Evolutionary conservation across 352 stramenopile species (phyloP).

Genomic region (Globisporangium yorkense): DNA sequence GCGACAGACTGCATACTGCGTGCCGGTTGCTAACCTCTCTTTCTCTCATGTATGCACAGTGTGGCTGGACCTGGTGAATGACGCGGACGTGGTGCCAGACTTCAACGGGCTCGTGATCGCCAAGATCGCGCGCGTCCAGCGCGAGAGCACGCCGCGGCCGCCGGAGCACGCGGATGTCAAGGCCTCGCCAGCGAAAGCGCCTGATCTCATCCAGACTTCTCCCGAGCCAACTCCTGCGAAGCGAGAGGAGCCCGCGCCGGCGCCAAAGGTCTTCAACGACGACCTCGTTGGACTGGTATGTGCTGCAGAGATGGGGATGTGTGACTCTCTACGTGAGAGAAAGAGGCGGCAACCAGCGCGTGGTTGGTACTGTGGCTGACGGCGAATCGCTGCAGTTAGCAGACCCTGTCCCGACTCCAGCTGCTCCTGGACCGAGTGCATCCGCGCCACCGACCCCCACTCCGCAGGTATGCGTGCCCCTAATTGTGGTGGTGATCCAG

Average conservation of each 20-base stretch:
- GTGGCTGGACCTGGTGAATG: slow-evolving; percentile 75
- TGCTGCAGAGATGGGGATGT: background rate
- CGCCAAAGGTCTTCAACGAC: slow-evolving; percentile 69
- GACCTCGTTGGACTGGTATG: slow-evolving; percentile 75
- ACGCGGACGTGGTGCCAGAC: slow-evolving; percentile 62
- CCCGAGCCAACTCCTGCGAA: slow-evolving; percentile 23
- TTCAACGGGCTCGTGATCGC: slow-evolving; percentile 77
- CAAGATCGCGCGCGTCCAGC: slow-evolving; percentile 73
- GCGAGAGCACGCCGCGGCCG: slow-evolving; percentile 33
- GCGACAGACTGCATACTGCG: background rate
- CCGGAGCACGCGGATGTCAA: slow-evolving; percentile 28
- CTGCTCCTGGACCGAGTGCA: slow-evolving; percentile 11
- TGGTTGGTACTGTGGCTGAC: background rate
- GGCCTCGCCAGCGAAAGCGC: slow-evolving; percentile 24
- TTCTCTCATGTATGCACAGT: slow-evolving; percentile 25
- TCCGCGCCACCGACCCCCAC: slow-evolving; percentile 32
- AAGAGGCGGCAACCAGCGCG: no score
- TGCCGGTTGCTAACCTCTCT: background rate
- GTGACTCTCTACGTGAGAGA: no score
- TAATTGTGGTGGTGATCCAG: background rate
- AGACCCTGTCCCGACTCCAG: slow-evolving; percentile 48
- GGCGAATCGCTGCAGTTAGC: slow-evolving; percentile 27
- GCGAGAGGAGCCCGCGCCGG: slow-evolving; percentile 33
- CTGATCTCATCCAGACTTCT: slow-evolving; percentile 75
- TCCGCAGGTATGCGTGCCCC: slow-evolving; percentile 18